These are phyloP conservation scores for Tricholoma flavovirens DNA, from an alignment of 768 basidiomycete genomes.

Conservation along the genomic window DNA sequence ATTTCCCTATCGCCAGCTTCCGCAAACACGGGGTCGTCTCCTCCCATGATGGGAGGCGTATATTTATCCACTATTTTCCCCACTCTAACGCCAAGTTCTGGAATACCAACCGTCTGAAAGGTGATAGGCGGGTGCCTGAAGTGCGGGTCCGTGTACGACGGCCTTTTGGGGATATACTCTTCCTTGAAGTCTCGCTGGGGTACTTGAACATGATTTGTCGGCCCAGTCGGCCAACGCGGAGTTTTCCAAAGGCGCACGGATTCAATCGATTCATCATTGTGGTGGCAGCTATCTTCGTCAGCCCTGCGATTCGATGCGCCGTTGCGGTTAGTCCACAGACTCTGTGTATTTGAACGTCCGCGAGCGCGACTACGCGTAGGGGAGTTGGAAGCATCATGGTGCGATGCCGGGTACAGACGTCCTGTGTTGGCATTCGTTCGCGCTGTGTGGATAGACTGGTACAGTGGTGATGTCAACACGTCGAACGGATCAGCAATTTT, in stretches of 20 bases:
- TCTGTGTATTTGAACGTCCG: conserved; percentile 6
- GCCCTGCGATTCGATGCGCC: neutral
- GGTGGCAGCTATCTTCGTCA: neutral
- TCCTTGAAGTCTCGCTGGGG: conserved; percentile 21
- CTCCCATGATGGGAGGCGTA: conserved; percentile 15
- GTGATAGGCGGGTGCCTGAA: conserved; percentile 22
- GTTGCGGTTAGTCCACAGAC: neutral
- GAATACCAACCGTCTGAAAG: conserved; percentile 24
- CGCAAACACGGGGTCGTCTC: conserved; percentile 17
- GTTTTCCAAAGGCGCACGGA: neutral
- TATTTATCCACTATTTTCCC: conserved; percentile 19
- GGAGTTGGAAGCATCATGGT: conserved; percentile 7
- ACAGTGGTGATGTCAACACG: neutral
- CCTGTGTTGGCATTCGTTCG: neutral
- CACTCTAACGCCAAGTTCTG: conserved; percentile 25
- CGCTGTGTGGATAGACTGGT: conserved; percentile 8
- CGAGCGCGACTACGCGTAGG: conserved; percentile 7
- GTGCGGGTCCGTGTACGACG: conserved; percentile 11
- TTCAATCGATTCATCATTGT: conserved; percentile 2
- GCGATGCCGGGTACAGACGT: conserved; percentile 3
- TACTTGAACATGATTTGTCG: conserved; percentile 22
- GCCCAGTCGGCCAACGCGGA: conserved; percentile 8
- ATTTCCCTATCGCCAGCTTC: conserved; percentile 21
- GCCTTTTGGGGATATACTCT: conserved; percentile 1
- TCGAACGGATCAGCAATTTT: neutral